Conservation (phyloP, 2,329 filamentous ascomycete species). For the Reticulascus tulasneorum region DNA sequence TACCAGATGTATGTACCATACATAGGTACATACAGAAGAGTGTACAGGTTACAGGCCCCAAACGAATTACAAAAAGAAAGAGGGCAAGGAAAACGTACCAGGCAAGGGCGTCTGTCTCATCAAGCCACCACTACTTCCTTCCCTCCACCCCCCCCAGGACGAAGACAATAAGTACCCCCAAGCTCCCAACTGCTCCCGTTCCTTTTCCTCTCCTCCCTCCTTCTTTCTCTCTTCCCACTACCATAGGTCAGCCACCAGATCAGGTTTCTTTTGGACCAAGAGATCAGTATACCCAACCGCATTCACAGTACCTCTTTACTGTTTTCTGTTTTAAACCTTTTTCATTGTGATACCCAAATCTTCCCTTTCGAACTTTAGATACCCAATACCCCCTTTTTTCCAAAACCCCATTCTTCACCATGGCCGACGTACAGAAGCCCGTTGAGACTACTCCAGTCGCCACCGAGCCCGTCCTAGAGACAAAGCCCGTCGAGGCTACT, state of each 20-base stretch:
- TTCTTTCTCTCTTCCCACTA: conserved; percentile 28
- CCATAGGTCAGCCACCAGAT: conserved; percentile 25
- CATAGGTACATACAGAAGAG: too few relatives aligned
- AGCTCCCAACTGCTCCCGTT: conserved; percentile 24
- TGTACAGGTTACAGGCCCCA: too few relatives aligned
- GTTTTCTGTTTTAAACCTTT: conserved; percentile 36
- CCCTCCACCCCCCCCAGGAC: neutral
- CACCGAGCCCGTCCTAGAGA: conserved; percentile 22
- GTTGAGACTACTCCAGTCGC: conserved; percentile 29
- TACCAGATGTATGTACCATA: too few relatives aligned
- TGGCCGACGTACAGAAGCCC: conserved; percentile 69
- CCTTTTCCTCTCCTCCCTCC: conserved; percentile 19
- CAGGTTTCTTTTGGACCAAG: conserved; percentile 27
- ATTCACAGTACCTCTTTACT: conserved; percentile 19
- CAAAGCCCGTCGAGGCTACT: conserved; percentile 34
- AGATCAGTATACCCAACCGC: conserved; percentile 2
- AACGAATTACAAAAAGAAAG: too few relatives aligned
- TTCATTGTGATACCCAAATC: conserved; percentile 49
- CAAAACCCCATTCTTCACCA: conserved; percentile 41
- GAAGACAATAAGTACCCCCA: conserved; percentile 37
- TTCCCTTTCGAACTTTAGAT: conserved; percentile 32
- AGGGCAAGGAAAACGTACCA: too few relatives aligned
- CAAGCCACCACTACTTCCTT: neutral
- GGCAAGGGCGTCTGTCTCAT: conserved; percentile 1
- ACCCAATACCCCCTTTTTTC: conserved; percentile 30